Evolutionary conservation across 768 basidiomycete species (phyloP), one percentile per base, ranked within the genome.

Genomic region (Butyriboletus loyo): DNA sequence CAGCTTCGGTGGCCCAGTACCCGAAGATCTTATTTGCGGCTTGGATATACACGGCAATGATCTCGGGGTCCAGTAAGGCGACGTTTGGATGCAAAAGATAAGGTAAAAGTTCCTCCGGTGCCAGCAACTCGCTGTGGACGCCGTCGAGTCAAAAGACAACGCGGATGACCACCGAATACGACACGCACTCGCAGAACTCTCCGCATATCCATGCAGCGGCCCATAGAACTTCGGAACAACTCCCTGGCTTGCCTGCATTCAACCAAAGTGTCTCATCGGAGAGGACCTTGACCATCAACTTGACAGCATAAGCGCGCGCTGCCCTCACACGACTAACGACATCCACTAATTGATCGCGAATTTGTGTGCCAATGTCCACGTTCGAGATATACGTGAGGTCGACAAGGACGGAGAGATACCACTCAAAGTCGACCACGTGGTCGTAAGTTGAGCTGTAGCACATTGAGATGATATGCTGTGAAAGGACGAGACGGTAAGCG

Each of bases 201-300:
- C 95, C 96, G 56, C 91, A 93, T 59, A 98, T 89, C 90, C 92
- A 99, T 6, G 93, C 92, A 10, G 94, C 95, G 0, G 95, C 97
- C 82, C 90, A 92, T 2, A 97, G 73, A 9, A 96, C 82, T 63
- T 95, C 91, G 0, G 85, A 81, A 61, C 91, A 95, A 64, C 84
- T 85, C 1, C 83, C 86, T 45, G 81, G 79, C 21, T 90, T 86
- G 19, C 75, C 72, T 3, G 85, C 83, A 64, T 84, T 85, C 49
- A 78, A 73, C 46, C 92, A 58, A 60, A 95, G 80, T 0, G 79
- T 77, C 39, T 91, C 87, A 57, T 98, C 95, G 42, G 79, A 81
- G 37, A 98, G 67, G 9, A 98, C 64, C 44, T 86, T 84, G 54
- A 85, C 83, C 85, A 95, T 88, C 48, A 95, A 75, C 66, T 83